Evolutionary conservation across 2,329 filamentous ascomycete species (phyloP), one percentile per base, ranked within the genome.

Genomic region (Intubia oerlemansii): DNA sequence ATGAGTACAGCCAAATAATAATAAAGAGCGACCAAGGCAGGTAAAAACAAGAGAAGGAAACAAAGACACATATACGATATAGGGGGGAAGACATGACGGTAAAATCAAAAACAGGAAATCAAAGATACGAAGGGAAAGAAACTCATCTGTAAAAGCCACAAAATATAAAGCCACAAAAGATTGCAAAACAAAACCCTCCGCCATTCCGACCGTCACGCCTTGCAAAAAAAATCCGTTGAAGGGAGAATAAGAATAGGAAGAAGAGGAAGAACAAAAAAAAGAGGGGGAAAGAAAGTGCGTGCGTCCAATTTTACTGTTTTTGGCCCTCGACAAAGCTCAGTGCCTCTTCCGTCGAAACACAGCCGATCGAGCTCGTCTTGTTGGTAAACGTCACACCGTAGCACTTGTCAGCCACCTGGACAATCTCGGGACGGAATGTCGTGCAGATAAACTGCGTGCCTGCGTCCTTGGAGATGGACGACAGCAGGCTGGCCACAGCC

Each of bases 341-440:
- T 17, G 88, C 88, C 42, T 88, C 79, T 38, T 92, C 80, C 31
- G 72, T 69, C 36, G 68, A 73, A 28, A 93, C 84, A 29, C 85
- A 85, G 52, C 88, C 80, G 43, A 98, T 91, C 22, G 71, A 79
- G 54, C 80, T 91, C 39, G 84, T 90, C 63, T 95, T 95, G 51
- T 84, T 85, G 39, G 70, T 67, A 52, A 85, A 95, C 29, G 79
- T 81, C 29, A 98, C 88, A 35, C 88, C 88, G 49, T 98, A 98
- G 53, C 85, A 93, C 56, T 92, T 91, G 56, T 95, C 84, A 4
- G 88, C 88, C 13, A 95, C 81, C 35, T 77, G 68, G 37, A 98
- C 66, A 62, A 98, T 93, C 54, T 98, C 88, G 1, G 88, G 88
- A 33, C 88, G 65, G 67, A 98, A 98, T 3, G 88, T 98, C 4